Conservation (phyloP, 768 basidiomycete genomes). For the Mrakia frigida region DNA sequence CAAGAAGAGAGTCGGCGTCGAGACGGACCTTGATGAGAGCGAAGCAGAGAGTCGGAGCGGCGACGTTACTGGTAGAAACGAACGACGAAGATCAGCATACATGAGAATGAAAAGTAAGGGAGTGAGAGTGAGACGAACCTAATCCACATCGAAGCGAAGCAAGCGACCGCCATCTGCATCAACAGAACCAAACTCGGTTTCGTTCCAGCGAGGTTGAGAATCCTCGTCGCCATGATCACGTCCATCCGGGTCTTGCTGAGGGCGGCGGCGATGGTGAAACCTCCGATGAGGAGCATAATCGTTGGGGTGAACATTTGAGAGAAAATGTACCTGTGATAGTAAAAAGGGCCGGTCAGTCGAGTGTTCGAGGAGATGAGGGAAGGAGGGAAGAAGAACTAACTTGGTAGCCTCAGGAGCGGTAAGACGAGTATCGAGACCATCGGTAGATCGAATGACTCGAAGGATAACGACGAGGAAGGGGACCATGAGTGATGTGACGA, state of each 20-base stretch:
- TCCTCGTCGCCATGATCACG: constrained; percentile 74
- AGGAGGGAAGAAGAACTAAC: constrained; percentile 48
- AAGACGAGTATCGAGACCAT: constrained; percentile 53
- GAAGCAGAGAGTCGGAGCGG: constrained; percentile 94
- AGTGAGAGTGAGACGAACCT: constrained; percentile 52
- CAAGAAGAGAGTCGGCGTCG: neutral
- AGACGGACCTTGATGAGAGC: constrained; percentile 76
- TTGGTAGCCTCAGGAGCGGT: constrained; percentile 69
- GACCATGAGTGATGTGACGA: constrained; percentile 88
- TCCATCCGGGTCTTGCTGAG: constrained; percentile 94
- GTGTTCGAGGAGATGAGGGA: neutral
- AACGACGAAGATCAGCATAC: constrained; percentile 22
- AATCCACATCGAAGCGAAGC: constrained; percentile 99
- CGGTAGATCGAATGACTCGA: constrained; percentile 63
- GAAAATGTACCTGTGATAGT: constrained; percentile 68
- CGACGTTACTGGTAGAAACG: constrained; percentile 73
- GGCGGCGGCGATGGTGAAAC: constrained; percentile 95
- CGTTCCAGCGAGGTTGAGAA: constrained; percentile 84
- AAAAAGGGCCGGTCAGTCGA: neutral
- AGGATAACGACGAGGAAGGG: constrained; percentile 83
- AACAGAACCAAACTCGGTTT: constrained; percentile 79
- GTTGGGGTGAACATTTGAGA: constrained; percentile 95
- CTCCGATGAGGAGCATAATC: constrained; percentile 96
- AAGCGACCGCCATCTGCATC: constrained; percentile 91
- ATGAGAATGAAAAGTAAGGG: neutral